phyloP scores from a whole-genome alignment of 2,329 filamentous ascomycete genomes.

The Verruconis gallopava region DNA sequence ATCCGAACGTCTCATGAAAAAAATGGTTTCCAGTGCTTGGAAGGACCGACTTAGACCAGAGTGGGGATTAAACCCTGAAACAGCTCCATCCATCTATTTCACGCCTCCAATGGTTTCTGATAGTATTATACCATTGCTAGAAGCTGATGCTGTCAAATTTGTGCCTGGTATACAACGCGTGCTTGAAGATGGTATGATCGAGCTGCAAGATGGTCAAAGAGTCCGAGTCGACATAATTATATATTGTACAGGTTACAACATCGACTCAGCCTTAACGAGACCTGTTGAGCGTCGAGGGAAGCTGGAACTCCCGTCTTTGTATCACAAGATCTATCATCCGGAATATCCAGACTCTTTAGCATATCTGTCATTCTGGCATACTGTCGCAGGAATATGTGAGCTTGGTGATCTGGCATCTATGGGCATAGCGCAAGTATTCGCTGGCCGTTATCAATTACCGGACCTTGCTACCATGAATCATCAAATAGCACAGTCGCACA shows the following conservation, averaged over 20 bases:
- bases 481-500: neutral
- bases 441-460: constrained; percentile 27
- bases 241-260: neutral
- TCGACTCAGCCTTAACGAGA: neutral
- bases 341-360: constrained; percentile 32
- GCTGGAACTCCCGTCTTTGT: neutral
- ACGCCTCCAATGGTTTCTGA: constrained; percentile 13
- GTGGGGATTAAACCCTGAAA: constrained; percentile 7
- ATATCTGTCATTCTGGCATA: constrained; percentile 26
- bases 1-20: neutral
- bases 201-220: neutral
- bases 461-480: constrained; percentile 23
- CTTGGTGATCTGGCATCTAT: constrained; percentile 30
- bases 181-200: neutral
- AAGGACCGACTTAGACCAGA: neutral
- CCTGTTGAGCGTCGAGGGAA: neutral
- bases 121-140: constrained; percentile 8
- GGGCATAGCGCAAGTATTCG: constrained; percentile 34
- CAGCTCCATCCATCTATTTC: constrained; percentile 13
- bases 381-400: constrained; percentile 21
- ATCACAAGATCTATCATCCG: constrained; percentile 31
- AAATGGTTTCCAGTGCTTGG: neutral
- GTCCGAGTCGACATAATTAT: neutral
- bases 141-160: neutral
- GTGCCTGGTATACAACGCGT: neutral